Evolutionary conservation across 1,284 basidiomycete species (phyloP), one percentile per base, ranked within the genome.

Genomic region (Prillingera fragicola): DNA sequence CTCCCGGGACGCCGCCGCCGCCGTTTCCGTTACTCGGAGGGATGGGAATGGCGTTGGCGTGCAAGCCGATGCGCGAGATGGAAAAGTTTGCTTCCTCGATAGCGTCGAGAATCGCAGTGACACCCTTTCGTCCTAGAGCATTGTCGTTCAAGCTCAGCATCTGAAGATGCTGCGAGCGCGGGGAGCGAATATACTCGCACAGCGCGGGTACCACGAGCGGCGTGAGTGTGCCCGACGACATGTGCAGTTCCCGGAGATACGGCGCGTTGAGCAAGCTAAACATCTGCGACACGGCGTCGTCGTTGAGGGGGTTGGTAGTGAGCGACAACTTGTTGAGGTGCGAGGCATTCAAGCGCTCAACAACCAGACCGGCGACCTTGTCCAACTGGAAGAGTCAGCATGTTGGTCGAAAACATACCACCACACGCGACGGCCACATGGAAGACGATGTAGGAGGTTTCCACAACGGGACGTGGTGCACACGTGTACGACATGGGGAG

Each of bases 111-210:
- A 69, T 62, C 8, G 47, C 29, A 4, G 44, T 42, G 1, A 67
- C 57, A 9, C 59, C 62, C 5, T 40, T 35, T 0, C 37, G 47
- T 1, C 65, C 64, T 17, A 69, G 49, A 6, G 43, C 33, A 43
- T 69, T 69, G 12, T 55, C 64, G 49, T 69, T 65, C 33, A 69
- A 47, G 36, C 65, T 58, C 14, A 69, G 51, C 6, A 43, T 34
- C 23, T 59, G 53, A 14, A 67, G 42, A 13, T 50, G 47, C 21
- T 62, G 54, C 8, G 45, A 55, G 13, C 62, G 57, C 7, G 50
- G 38, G 2, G 54, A 57, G 14, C 41, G 28, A 21, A 68, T 39
- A 33, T 46, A 57, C 8, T 42, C 27, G n/a, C 52, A 42, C n/a
- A 66, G 50, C 7, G 54, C 25, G 0, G 38, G 38, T 0, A 55